Base-by-base conservation (phyloP, 2,329 filamentous ascomycete species). In the Aspergillus sp. region DNA sequence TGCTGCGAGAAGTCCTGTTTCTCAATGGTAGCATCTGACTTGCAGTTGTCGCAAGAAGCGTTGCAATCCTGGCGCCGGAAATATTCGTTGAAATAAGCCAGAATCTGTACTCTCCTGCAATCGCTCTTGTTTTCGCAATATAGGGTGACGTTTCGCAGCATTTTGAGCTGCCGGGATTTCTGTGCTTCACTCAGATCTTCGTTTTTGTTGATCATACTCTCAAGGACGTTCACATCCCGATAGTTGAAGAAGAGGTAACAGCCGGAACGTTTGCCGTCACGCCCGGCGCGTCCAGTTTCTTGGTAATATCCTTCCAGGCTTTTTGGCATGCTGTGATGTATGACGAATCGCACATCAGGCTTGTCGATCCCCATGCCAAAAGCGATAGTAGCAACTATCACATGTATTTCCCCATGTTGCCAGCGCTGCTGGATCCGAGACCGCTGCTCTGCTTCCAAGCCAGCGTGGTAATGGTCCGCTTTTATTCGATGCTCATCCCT, bases 321-420 rank as follows among this genome's bases (percentile, higher is more conserved):
- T 77, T 99, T 98, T 1, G 95, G 95, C 6, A 99, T 83, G 48
- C 89, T 91, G 71, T 96, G 90, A 73, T 99, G 96, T 46, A 99
- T 92, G 38, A 99, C 95, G 74, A 96, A 99, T 30, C 95, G 91
- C 52, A 99, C 95, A 74, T 99, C 91, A 0, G 93, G 87, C 76
- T 99, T 99, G 81, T 99, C 95, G 67, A 99, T 99, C n/a, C 95
- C 95, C 95, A 99, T 99, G 7, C 95, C 95, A 74, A 99, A 99
- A 25, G 95, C 95, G 75, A 99, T 98, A 0, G 95, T 99, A 22
- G 95, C 96, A 54, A 99, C 95, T 48, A 99, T 96, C 38, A 99
- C 91, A 68, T 97, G 91, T 70, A 89, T 86, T 55, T 82, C 80
- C 6, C 93, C 92, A 48, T 79, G 81, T 75, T 99, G 95, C 95